These are phyloP conservation scores for Rosa rugosa DNA, from an alignment of 306 rosid species.

Conservation along the genomic window DNA sequence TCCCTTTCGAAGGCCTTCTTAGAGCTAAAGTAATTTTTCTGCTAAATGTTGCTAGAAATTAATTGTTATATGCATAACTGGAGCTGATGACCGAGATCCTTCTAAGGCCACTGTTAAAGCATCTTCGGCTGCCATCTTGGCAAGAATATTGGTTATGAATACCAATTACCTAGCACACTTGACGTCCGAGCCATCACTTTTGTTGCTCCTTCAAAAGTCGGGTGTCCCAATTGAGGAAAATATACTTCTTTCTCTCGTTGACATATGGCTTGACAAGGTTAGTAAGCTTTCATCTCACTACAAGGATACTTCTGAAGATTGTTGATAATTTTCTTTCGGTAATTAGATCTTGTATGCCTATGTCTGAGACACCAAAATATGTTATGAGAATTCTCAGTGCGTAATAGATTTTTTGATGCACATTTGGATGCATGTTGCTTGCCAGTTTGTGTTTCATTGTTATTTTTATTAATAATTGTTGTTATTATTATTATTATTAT, in stretches of 20 bases:
- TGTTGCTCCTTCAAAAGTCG: slow-evolving; percentile 60
- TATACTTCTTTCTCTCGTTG: slow-evolving; percentile 84
- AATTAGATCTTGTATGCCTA: background rate
- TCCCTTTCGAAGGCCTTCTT: slow-evolving; percentile 16
- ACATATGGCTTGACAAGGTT: slow-evolving; percentile 97
- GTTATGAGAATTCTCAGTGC: background rate
- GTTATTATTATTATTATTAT: no score
- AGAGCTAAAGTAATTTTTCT: slow-evolving; percentile 16
- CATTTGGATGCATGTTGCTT: background rate
- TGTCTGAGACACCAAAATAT: background rate
- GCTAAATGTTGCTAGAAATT: slow-evolving; percentile 61
- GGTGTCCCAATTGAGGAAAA: slow-evolving; percentile 70
- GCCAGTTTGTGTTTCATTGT: background rate
- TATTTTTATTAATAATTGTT: background rate
- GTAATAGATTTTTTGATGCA: background rate
- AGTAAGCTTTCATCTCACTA: slow-evolving; percentile 17
- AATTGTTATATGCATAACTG: slow-evolving; percentile 71
- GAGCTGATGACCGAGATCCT: slow-evolving; percentile 86
- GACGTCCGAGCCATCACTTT: slow-evolving; percentile 76
- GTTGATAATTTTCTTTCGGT: slow-evolving; percentile 7
- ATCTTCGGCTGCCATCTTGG: slow-evolving; percentile 92
- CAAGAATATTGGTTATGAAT: slow-evolving; percentile 92
- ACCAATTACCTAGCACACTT: slow-evolving; percentile 86
- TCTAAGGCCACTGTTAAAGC: slow-evolving; percentile 82
- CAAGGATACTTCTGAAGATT: background rate